Base-by-base conservation (phyloP, 2,329 filamentous ascomycete genomes). In the Fusarium siculi region DNA sequence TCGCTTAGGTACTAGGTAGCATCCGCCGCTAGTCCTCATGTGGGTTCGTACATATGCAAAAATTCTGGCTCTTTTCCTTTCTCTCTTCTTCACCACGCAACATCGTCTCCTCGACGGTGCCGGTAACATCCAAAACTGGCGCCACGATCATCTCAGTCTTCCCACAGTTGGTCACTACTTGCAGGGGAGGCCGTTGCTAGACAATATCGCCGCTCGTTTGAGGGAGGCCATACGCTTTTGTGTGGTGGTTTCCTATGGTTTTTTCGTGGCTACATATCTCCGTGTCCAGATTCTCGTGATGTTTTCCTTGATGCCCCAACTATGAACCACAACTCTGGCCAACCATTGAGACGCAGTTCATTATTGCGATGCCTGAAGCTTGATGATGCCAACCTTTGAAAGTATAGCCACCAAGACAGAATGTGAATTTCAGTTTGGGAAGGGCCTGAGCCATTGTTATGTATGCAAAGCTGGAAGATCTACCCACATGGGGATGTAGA, bases 181-280 rank as follows among this genome's bases (percentile, higher is more conserved):
- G 37, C 65, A 62, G 74, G 56, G 63, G 69, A 71, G 66, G 39
- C 74, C 56, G 74, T 80, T 84, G 82, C 82, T 70, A 84, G 81
- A 84, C 77, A 15, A 80, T 82, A 64, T 49, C 67, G 81, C 82
- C 82, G 80, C 81, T 82, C 76, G 82, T 84, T 84, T 84, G 83
- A 85, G 82, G 83, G 83, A 82, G 81, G 80, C 74, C 80, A 81
- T 77, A 80, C 79, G 77, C 75, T 78, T 79, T 69, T 76, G 76
- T 78, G 79, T 84, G 81, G 79, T 80, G 80, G 81, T 81, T 80
- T 81, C 83, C 82, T 74, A 85, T 85, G 83, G 82, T 82, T 80
- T 71, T 76, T 76, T 78, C 63, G 81, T 80, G 82, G 83, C 82
- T 75, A 84, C 83, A 84, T 82, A 58, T 57, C 42, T 25, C 12